Evolutionary conservation across 208 protist genomes (phyloP).

Genomic region (Leishmania arabica): DNA sequence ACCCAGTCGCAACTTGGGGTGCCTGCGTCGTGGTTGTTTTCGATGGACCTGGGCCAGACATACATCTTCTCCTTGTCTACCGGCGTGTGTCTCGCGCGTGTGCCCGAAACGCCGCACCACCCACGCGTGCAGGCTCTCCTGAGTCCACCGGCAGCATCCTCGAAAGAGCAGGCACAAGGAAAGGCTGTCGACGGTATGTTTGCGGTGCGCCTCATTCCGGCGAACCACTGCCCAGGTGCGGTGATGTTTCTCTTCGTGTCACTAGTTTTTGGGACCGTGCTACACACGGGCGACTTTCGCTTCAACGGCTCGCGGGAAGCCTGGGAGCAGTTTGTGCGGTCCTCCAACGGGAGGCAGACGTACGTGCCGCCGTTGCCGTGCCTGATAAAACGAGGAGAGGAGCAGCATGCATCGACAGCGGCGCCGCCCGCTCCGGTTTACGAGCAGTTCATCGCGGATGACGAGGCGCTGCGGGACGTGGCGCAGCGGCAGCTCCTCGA

Average conservation of each 20-base stretch:
- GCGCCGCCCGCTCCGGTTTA: constrained; percentile 29
- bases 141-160: not conserved
- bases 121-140: constrained; percentile 18
- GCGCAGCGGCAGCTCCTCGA: constrained; percentile 47
- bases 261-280: constrained; percentile 48
- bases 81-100: constrained; percentile 26
- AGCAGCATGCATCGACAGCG: not conserved
- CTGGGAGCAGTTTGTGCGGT: constrained; percentile 11
- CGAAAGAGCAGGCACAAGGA: not conserved
- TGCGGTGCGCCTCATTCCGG: constrained; percentile 63
- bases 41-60: constrained; percentile 43
- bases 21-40: constrained; percentile 32
- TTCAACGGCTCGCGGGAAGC: constrained; percentile 51
- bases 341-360: not conserved
- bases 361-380: constrained; percentile 1
- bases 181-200: constrained; percentile 15
- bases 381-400: not conserved
- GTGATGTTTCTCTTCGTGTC: constrained; percentile 90
- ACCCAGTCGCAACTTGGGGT: constrained; percentile 50
- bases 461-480: constrained; percentile 49
- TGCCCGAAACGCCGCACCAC: constrained; percentile 24
- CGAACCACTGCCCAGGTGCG: constrained; percentile 93
- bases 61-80: constrained; percentile 62
- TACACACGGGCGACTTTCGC: constrained; percentile 95
- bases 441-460: constrained; percentile 58